Evolutionary conservation across 2,329 filamentous ascomycete species (phyloP).

Genomic region (Exophiala xenobiotica): DNA sequence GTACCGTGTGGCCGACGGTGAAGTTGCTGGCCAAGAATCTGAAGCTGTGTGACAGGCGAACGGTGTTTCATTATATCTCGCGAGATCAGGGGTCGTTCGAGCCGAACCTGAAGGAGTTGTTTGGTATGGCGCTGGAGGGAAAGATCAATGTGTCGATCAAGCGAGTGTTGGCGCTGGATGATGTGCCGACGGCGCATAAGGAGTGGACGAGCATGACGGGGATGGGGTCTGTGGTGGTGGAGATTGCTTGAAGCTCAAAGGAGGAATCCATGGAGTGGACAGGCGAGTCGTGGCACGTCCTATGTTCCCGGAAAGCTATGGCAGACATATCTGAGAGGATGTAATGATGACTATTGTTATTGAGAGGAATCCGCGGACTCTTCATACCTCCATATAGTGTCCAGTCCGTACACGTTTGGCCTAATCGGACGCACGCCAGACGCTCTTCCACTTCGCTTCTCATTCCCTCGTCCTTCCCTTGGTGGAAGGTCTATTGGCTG

Average conservation of each 20-base stretch:
- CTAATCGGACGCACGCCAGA: no score
- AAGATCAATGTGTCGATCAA: conserved; percentile 12
- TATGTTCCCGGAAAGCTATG: no score
- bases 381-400: no score
- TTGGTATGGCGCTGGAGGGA: conserved; percentile 2
- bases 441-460: no score
- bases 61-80: conserved; percentile 6
- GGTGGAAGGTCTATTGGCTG: no score
- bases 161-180: conserved; percentile 8
- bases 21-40: conserved; percentile 11
- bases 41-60: conserved; percentile 6
- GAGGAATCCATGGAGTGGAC: no score
- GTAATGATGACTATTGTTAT: no score
- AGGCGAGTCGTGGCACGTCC: no score
- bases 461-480: no score
- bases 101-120: conserved; percentile 4
- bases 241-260: conserved; percentile 7
- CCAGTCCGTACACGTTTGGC: no score
- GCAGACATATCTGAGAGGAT: no score
- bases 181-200: conserved; percentile 4
- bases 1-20: conserved; percentile 4
- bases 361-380: no score
- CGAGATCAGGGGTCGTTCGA: conserved; percentile 1
- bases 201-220: conserved; percentile 10
- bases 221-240: conserved; percentile 12